These are phyloP conservation scores for Cornus controversa DNA, from an alignment of 148 eudicot species.

Conservation along the genomic window DNA sequence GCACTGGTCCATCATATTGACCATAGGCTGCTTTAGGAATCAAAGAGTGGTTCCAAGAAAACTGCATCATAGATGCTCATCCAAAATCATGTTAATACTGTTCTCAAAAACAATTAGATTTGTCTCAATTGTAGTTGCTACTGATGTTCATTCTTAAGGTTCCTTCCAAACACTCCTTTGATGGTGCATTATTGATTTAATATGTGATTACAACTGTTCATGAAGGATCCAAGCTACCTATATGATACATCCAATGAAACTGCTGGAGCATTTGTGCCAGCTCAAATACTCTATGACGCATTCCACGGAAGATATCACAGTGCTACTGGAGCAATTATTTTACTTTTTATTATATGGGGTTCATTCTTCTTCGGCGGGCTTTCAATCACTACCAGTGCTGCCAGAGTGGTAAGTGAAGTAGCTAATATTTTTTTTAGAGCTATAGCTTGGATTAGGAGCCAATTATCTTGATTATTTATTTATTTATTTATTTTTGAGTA, in stretches of 20 bases:
- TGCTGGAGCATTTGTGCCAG: slow-evolving; percentile 59
- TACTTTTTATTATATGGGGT: slow-evolving; percentile 61
- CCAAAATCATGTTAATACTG: too few species aligned
- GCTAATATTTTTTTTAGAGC: too few species aligned
- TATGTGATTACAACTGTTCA: background rate
- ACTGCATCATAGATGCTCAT: too few species aligned
- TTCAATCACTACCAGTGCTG: slow-evolving; percentile 66
- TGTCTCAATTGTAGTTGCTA: too few species aligned
- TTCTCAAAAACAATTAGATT: too few species aligned
- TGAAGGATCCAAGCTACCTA: slow-evolving; percentile 49
- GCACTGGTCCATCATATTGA: too few species aligned
- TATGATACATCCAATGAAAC: slow-evolving; percentile 56
- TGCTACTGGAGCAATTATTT: slow-evolving; percentile 46
- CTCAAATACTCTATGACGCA: slow-evolving; percentile 65
- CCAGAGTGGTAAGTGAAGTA: slow-evolving; percentile 53
- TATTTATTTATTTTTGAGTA: too few species aligned
- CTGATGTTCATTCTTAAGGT: background rate
- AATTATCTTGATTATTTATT: background rate
- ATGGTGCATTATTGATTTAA: background rate
- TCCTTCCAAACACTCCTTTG: background rate
- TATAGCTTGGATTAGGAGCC: too few species aligned
- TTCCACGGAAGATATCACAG: slow-evolving; percentile 58
- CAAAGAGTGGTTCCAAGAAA: too few species aligned
- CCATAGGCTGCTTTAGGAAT: too few species aligned
- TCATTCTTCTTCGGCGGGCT: slow-evolving; percentile 68